Evolutionary conservation across 148 eudicot genomes (phyloP).

Genomic region (Dysphania ambrosioides): DNA sequence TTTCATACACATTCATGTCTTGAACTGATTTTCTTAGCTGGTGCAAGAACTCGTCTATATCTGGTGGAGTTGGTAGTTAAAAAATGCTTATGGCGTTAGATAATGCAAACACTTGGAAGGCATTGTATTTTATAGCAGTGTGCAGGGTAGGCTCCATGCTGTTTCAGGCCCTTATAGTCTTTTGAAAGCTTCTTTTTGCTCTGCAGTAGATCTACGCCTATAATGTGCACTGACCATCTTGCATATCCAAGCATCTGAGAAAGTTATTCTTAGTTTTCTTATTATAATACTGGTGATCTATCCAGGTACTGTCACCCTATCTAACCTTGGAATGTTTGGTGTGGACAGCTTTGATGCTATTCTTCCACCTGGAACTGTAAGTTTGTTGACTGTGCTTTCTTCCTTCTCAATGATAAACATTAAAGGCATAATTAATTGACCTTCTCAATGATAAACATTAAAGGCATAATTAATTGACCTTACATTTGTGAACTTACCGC

Average conservation of each 20-base stretch:
- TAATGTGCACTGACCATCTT: not conserved
- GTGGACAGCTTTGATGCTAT: slow-evolving; percentile 98
- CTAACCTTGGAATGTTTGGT: slow-evolving; percentile 96
- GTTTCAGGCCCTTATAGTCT: not conserved
- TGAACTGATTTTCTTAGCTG: not conserved
- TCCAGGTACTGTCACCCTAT: slow-evolving; percentile 87
- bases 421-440: too few species aligned
- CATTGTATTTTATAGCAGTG: not conserved
- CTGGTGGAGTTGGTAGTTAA: not conserved
- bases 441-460: not conserved
- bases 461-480: not conserved
- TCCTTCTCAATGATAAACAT: not conserved
- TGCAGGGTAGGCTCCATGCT: not conserved
- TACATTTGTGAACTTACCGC: not conserved
- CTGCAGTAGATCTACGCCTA: not conserved
- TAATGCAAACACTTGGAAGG: not conserved
- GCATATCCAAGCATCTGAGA: not conserved
- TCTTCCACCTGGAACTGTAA: slow-evolving; percentile 96
- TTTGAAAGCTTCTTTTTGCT: not conserved
- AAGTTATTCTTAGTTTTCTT: slow-evolving; percentile 13
- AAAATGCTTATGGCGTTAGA: not conserved
- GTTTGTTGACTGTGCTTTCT: slow-evolving; percentile 21
- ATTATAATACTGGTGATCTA: slow-evolving; percentile 23
- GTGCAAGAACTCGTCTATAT: not conserved
- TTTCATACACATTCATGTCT: not conserved